Conservation (phyloP, 495 filamentous ascomycete species). For the Hypoxylon crocopeplum region DNA sequence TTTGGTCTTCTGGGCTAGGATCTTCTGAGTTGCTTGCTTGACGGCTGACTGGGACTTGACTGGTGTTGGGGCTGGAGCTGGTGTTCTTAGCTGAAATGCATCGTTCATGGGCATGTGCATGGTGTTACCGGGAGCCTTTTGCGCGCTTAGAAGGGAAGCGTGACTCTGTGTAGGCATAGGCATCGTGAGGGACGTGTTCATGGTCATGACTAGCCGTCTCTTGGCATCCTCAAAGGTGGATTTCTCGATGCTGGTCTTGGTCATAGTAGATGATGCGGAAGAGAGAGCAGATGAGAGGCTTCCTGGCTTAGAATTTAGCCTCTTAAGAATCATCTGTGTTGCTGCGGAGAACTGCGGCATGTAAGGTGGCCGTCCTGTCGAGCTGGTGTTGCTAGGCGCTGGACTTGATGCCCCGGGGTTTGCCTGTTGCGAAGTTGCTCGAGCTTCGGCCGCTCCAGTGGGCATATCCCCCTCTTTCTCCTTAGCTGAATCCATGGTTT, state of each 20-base stretch:
- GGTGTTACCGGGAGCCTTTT: conserved; percentile 8
- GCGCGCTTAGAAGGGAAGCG: neutral
- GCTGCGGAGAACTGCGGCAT: conserved; percentile 61
- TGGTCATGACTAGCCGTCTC: conserved; percentile 53
- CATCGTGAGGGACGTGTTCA: conserved; percentile 60
- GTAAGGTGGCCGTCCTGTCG: conserved; percentile 45
- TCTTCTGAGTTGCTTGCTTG: conserved; percentile 26
- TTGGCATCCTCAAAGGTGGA: conserved; percentile 56
- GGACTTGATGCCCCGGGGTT: conserved; percentile 28
- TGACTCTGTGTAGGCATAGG: conserved; percentile 44
- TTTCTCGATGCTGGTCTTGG: conserved; percentile 43
- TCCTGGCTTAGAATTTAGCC: conserved; percentile 53
- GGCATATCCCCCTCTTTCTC: conserved; percentile 6
- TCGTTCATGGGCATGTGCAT: conserved; percentile 32
- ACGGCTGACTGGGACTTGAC: neutral
- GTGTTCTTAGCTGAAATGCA: conserved; percentile 33
- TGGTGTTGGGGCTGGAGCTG: conserved; percentile 2
- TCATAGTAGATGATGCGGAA: conserved; percentile 36
- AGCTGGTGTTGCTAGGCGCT: conserved; percentile 25
- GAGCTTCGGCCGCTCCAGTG: neutral
- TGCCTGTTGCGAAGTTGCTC: neutral
- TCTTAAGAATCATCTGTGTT: conserved; percentile 64
- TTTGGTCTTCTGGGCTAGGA: conserved; percentile 21
- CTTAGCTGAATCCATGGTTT: conserved; percentile 14
- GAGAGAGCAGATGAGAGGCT: conserved; percentile 46